Percentiles rank a stretch among this genome's conserved stretches.
Evolutionary conservation across 371 early-diverging fungal genomes (phyloP).

Genomic region (Zancudomyces culisetae): DNA sequence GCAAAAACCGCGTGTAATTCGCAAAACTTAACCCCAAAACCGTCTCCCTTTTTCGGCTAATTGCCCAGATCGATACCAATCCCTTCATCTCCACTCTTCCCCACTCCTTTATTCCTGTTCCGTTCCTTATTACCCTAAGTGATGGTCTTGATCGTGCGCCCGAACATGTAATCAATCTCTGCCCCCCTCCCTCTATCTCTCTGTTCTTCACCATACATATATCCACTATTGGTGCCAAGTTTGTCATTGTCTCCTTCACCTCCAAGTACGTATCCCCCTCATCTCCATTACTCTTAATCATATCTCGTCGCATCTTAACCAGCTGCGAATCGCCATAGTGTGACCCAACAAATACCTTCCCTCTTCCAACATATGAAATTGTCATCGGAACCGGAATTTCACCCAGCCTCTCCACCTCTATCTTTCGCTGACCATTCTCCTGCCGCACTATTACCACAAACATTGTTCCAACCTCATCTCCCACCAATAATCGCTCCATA

Average conservation of each 20-base stretch:
- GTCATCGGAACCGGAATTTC: constrained; percentile 34
- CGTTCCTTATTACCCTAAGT: constrained; percentile 65
- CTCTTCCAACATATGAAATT: constrained; percentile 43
- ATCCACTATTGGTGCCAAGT: constrained; percentile 71
- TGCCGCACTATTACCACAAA: constrained; percentile 33
- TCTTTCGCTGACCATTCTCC: constrained; percentile 12
- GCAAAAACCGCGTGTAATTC: constrained; percentile 29
- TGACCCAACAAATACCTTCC: constrained; percentile 59
- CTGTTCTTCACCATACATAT: constrained; percentile 54
- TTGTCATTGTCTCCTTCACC: constrained; percentile 39
- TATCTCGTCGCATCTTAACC: constrained; percentile 17
- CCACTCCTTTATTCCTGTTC: constrained; percentile 59
- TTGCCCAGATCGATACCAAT: constrained; percentile 45
- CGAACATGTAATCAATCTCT: constrained; percentile 64
- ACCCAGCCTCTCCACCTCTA: constrained; percentile 26
- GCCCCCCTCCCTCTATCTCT: constrained; percentile 9
- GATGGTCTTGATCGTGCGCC: constrained; percentile 54
- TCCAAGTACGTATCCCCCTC: constrained; percentile 20
- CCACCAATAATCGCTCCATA: constrained; percentile 36
- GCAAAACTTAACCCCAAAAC: constrained; percentile 25
- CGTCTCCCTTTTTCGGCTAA: constrained; percentile 28
- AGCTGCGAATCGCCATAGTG: constrained; percentile 65
- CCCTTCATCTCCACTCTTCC: constrained; percentile 36
- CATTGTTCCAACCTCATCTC: constrained; percentile 50
- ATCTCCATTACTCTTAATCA: background rate